phyloP scores from a whole-genome alignment of 768 basidiomycete genomes.

The Mycena maculata region DNA sequence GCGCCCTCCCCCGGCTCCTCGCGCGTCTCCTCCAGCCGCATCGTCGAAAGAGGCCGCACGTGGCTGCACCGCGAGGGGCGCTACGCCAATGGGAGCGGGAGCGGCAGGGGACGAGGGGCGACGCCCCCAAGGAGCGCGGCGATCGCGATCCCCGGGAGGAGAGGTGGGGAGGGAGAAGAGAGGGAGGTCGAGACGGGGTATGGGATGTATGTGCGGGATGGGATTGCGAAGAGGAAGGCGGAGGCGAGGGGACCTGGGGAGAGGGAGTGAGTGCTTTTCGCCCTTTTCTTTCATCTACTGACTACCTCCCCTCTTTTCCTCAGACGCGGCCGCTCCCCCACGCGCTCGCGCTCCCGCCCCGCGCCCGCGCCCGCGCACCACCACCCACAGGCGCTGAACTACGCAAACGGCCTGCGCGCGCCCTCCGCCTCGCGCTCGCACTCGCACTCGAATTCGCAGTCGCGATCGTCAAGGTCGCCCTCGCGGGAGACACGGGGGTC shows the following conservation, averaged over 20 bases:
- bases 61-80: conserved; percentile 20
- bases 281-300: too few relatives aligned
- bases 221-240: conserved; percentile 29
- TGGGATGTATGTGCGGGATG: conserved; percentile 23
- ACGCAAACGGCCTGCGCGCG: conserved; percentile 19
- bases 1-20: neutral
- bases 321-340: too few relatives aligned
- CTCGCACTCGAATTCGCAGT: conserved; percentile 13
- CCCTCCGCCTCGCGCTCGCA: conserved; percentile 22
- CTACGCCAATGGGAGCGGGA: too few relatives aligned
- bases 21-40: conserved; percentile 17
- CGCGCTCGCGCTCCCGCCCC: too few relatives aligned
- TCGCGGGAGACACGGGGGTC: too few relatives aligned
- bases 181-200: conserved; percentile 28
- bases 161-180: neutral
- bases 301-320: too few relatives aligned
- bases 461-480: too few relatives aligned
- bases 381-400: neutral
- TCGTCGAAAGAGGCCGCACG: conserved; percentile 25
- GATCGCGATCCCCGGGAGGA: conserved; percentile 20
- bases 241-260: conserved; percentile 16
- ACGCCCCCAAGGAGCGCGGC: conserved; percentile 23
- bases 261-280: neutral
- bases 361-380: conserved; percentile 14
- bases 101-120: conserved; percentile 2